These are phyloP conservation scores for Lepidium campestre DNA, from an alignment of 441 rosid genomes.

Conservation along the genomic window DNA sequence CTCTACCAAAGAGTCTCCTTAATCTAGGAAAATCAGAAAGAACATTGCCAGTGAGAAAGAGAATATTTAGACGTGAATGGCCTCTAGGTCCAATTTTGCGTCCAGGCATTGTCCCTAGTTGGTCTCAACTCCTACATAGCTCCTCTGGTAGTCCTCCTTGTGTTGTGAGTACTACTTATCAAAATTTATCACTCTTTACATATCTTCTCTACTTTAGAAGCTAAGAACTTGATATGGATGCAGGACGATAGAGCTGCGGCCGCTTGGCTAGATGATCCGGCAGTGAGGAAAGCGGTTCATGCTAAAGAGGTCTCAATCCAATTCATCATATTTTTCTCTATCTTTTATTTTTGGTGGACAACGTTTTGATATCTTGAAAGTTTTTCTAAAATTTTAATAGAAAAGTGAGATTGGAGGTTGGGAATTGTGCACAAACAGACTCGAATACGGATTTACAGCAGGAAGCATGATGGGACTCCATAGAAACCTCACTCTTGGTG, in stretches of 20 bases:
- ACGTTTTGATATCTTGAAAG: not conserved
- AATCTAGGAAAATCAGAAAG: conserved; percentile 51
- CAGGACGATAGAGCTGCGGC: conserved; percentile 76
- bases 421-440: conserved; percentile 45
- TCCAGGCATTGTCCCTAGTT: conserved; percentile 74
- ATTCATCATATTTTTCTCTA: not conserved
- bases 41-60: conserved; percentile 67
- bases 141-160: conserved; percentile 32
- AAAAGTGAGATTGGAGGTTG: conserved; percentile 43
- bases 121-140: conserved; percentile 66
- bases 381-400: conserved; percentile 24
- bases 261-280: conserved; percentile 58
- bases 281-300: conserved; percentile 70
- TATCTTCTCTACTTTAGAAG: not conserved
- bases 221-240: conserved; percentile 1
- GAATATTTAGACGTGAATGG: conserved; percentile 96
- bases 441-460: conserved; percentile 33
- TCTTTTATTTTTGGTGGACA: not conserved
- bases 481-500: conserved; percentile 64
- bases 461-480: conserved; percentile 83
- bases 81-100: conserved; percentile 70
- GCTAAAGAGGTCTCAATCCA: conserved; percentile 46
- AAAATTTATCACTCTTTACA: not conserved
- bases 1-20: conserved; percentile 60
- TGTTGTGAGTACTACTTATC: conserved; percentile 39